Percentiles rank a stretch among this genome's conserved stretches.
Conservation (phyloP, 1,139 yeast species). For the Lodderomyces orthopsilosis region DNA sequence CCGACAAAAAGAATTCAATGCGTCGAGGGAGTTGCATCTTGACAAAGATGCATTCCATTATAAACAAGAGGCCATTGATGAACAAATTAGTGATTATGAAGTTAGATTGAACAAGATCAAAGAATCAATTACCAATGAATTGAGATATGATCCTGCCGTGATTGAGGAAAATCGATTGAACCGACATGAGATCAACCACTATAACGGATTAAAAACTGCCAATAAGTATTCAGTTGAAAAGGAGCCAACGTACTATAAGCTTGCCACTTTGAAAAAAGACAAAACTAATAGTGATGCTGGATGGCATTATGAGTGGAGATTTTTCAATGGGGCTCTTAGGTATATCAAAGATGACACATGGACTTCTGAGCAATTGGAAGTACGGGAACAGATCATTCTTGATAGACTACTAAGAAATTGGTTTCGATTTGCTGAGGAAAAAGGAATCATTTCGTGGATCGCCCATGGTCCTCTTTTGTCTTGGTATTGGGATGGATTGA, state of each 20-base stretch:
- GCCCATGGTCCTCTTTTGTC: constrained; percentile 52
- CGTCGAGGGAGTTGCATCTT: constrained; percentile 19
- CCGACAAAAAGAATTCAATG: constrained; percentile 17
- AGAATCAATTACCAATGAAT: constrained; percentile 26
- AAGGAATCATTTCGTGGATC: constrained; percentile 42
- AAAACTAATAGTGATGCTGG: constrained; percentile 31
- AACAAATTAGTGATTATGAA: constrained; percentile 29
- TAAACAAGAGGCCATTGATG: constrained; percentile 21
- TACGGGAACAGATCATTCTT: constrained; percentile 29
- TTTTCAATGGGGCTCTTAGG: constrained; percentile 31
- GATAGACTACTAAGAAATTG: constrained; percentile 33
- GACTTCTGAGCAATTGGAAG: constrained; percentile 24
- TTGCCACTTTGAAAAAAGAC: constrained; percentile 29
- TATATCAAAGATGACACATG: constrained; percentile 21
- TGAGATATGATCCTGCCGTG: constrained; percentile 18
- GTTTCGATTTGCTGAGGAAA: constrained; percentile 35
- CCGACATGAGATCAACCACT: constrained; percentile 26
- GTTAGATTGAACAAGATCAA: constrained; percentile 19
- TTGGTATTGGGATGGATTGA: constrained; percentile 39
- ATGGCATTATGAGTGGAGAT: constrained; percentile 43
- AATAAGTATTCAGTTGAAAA: constrained; percentile 14
- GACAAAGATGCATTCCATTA: constrained; percentile 22
- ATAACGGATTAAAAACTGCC: constrained; percentile 23
- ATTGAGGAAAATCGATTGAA: constrained; percentile 15
- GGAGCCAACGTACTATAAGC: constrained; percentile 34